Base-by-base conservation (phyloP, 768 basidiomycete genomes). In the Boletus coccyginus region DNA sequence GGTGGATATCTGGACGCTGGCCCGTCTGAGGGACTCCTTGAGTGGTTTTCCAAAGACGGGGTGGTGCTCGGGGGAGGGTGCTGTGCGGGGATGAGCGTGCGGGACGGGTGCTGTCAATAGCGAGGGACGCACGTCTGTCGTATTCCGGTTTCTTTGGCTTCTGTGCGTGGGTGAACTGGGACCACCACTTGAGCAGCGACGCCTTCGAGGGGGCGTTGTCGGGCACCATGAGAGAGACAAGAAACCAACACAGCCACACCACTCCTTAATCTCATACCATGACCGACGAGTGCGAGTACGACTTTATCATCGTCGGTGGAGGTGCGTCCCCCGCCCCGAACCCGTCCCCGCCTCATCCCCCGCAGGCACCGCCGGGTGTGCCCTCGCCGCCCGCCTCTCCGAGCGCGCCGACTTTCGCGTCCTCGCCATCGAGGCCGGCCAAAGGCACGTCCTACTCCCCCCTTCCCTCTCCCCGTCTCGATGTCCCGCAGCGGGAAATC, bases 1-100 rank as follows among this genome's bases (percentile, higher is more conserved):
- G 14, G 94, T 96, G 11, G 90, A 92, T 68, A 98, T 96, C 67
- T 95, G 94, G 1, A 97, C 96, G 64, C 84, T 89, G 16, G 96
- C 96, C 70, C 88, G 89, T 64, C 81, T 81, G 62, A 98, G 76
- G 58, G 88, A 89, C 66, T 95, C 91, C 63, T 82, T 81, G 65
- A 98, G 82, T 2, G 93, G 86, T 55, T 84, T 88, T 6, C 90
- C 90, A 65, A 98, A 98, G 32, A 98, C 93, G 8, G 80, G 74
- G 69, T 76, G 75, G 61, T 69, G 66, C 58, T 73, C 76, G 57
- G 68, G 70, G 55, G 58, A 66, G 67, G 73, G 33, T 16, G 53
- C 67, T 66, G 42, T 45, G 46, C 35, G 17, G 31, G 8, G 31
- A 40, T 52, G 54, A 57, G 53, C 6, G 44, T 32, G 50, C 39